These are phyloP conservation scores for Nyctanthes arbortristis DNA, from an alignment of 257 asterid species.

Conservation along the genomic window DNA sequence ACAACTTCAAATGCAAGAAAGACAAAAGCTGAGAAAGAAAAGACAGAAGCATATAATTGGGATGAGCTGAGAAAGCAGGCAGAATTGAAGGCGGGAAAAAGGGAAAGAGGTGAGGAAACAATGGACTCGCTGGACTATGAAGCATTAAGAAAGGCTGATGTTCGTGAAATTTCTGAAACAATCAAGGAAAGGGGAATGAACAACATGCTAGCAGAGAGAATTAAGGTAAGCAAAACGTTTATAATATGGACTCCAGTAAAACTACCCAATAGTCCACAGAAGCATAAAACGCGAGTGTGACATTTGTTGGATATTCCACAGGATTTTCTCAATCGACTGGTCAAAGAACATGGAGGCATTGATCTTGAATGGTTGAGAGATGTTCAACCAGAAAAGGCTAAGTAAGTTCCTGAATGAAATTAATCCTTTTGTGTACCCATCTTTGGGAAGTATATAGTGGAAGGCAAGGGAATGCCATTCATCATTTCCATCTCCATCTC, in stretches of 20 bases:
- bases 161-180: conserved; percentile 33
- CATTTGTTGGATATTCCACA: conserved; percentile 42
- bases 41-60: conserved; percentile 61
- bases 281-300: conserved; percentile 5
- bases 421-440: conserved; percentile 4
- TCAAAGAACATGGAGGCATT: conserved; percentile 68
- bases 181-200: conserved; percentile 59
- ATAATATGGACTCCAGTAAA: background rate
- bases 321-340: conserved; percentile 84
- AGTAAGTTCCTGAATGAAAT: conserved; percentile 48
- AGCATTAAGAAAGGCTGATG: conserved; percentile 39
- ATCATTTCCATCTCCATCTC: no score
- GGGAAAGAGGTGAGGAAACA: conserved; percentile 35
- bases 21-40: conserved; percentile 54
- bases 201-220: conserved; percentile 47
- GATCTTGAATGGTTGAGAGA: conserved; percentile 99
- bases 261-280: conserved; percentile 6
- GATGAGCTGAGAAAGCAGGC: conserved; percentile 77
- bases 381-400: conserved; percentile 71
- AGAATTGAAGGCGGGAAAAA: conserved; percentile 40
- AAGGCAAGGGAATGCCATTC: background rate
- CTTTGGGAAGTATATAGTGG: background rate
- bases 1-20: conserved; percentile 46
- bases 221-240: background rate
- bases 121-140: conserved; percentile 37